Conservation (phyloP, 495 filamentous ascomycete species). For the Xylaria scruposa region DNA sequence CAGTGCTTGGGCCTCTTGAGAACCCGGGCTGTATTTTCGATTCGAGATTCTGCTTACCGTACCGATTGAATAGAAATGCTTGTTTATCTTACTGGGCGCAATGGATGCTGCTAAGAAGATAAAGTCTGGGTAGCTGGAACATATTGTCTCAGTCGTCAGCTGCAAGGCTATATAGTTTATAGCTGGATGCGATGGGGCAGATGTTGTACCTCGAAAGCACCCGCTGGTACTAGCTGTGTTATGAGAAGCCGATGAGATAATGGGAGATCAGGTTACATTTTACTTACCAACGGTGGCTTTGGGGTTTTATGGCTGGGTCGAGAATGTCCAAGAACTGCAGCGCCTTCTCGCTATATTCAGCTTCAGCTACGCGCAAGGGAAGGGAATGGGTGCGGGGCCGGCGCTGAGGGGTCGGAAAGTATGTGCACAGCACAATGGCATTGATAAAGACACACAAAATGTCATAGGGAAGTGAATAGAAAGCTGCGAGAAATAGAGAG, state of each 20-base stretch:
- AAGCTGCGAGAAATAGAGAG: neutral
- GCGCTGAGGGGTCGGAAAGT: neutral
- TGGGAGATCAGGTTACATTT: neutral
- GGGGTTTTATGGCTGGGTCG: neutral
- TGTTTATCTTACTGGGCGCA: neutral
- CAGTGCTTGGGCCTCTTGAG: neutral
- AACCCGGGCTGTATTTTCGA: neutral
- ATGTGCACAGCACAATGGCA: neutral
- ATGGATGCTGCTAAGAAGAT: neutral
- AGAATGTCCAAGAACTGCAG: neutral
- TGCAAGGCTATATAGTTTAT: neutral
- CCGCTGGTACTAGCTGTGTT: neutral
- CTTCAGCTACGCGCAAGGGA: neutral
- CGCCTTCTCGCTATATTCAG: neutral
- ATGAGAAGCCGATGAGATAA: neutral
- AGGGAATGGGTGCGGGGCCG: conserved; percentile 4
- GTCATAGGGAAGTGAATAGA: neutral
- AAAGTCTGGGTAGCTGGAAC: neutral
- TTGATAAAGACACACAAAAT: neutral
- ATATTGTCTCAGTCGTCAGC: neutral
- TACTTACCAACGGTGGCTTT: neutral
- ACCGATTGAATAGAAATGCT: neutral
- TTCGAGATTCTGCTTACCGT: neutral
- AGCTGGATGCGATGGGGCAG: too few relatives aligned
- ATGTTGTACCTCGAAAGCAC: neutral